Evolutionary conservation across 345 rosid species (phyloP).

Genomic region (Dipteronia sinensis): DNA sequence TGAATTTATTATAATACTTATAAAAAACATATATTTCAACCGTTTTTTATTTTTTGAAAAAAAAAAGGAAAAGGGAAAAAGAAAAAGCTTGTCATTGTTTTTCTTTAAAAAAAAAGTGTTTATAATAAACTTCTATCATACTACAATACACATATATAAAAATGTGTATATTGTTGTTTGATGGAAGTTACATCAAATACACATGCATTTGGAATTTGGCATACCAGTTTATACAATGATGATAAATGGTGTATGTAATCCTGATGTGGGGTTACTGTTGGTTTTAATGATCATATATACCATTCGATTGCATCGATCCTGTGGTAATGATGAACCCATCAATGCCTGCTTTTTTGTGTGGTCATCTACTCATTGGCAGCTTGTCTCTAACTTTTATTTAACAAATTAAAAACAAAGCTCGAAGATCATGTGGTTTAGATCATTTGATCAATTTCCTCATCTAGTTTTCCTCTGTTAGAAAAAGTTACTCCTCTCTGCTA

Average conservation of each 20-base stretch:
- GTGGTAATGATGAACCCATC: slow-evolving; percentile 34
- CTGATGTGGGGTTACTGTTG: slow-evolving; percentile 25
- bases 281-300: slow-evolving; percentile 30
- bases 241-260: not conserved
- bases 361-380: slow-evolving; percentile 9
- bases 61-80: not conserved
- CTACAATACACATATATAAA: too few relatives aligned
- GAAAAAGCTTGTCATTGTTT: not conserved
- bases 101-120: too few relatives aligned
- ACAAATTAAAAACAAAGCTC: not conserved
- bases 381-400: not conserved
- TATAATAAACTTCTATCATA: too few relatives aligned
- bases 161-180: too few relatives aligned
- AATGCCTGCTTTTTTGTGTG: slow-evolving; percentile 19
- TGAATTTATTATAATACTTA: too few relatives aligned
- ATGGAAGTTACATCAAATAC: not conserved
- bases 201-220: not conserved
- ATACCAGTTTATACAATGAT: not conserved
- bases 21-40: too few relatives aligned
- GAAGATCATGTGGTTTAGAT: slow-evolving; percentile 12
- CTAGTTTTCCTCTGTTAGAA: not conserved
- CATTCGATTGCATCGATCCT: slow-evolving; percentile 35
- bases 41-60: too few relatives aligned
- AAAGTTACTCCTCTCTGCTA: not conserved
- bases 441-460: slow-evolving; percentile 14